These are phyloP conservation scores for Balakata baccata DNA, from an alignment of 345 rosid species.

Conservation along the genomic window DNA sequence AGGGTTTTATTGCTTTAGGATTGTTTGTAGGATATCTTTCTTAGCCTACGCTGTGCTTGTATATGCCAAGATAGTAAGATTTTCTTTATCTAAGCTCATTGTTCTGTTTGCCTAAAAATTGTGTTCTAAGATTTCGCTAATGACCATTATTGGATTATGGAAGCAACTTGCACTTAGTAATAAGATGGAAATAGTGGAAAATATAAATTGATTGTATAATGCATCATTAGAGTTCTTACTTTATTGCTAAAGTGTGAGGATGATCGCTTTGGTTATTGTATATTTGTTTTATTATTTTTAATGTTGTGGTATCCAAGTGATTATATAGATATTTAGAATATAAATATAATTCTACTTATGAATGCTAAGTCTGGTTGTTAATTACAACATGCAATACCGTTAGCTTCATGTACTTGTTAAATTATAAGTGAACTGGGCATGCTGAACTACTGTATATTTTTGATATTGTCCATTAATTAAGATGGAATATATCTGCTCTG, in stretches of 20 bases:
- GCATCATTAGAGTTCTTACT: too few relatives aligned
- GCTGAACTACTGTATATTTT: too few relatives aligned
- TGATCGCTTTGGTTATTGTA: too few relatives aligned
- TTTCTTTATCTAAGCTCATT: neutral
- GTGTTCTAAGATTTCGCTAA: neutral
- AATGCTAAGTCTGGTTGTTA: neutral
- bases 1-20: conserved; percentile 5
- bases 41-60: neutral
- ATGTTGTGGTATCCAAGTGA: neutral
- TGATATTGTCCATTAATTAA: neutral
- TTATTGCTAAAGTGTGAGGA: too few relatives aligned
- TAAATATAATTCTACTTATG: neutral
- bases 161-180: neutral
- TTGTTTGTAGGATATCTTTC: neutral
- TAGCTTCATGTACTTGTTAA: neutral
- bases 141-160: neutral
- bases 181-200: neutral
- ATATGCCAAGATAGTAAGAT: neutral
- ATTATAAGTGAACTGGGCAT: neutral
- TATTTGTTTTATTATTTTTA: too few relatives aligned
- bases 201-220: too few relatives aligned
- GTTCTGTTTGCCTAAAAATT: neutral
- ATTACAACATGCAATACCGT: neutral
- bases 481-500: neutral
- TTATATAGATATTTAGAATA: neutral